Evolutionary conservation across 805 yeast species (phyloP).

Genomic region (Diddensiella santjacobensis): DNA sequence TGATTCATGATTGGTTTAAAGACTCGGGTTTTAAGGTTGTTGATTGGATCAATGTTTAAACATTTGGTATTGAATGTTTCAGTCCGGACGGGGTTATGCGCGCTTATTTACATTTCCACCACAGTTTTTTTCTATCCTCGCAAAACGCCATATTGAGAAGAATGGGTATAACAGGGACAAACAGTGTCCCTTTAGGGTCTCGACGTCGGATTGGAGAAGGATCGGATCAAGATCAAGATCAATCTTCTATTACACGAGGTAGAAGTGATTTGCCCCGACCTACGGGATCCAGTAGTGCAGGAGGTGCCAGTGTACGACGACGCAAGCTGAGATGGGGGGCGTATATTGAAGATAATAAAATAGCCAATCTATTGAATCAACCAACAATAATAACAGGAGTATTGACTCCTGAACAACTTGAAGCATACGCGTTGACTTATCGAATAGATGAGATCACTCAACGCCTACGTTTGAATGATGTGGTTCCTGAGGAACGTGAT

Average conservation of each 20-base stretch:
- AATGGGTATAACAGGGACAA: conserved; percentile 3
- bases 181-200: conserved; percentile 3
- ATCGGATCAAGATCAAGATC: not conserved
- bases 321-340: conserved; percentile 3
- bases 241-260: not conserved
- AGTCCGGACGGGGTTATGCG: too few relatives aligned
- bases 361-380: conserved; percentile 28
- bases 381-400: conserved; percentile 46
- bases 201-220: not conserved
- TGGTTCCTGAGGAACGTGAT: conserved; percentile 45
- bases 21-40: too few relatives aligned
- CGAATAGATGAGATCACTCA: conserved; percentile 78
- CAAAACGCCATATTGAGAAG: too few relatives aligned
- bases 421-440: conserved; percentile 58
- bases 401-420: conserved; percentile 73
- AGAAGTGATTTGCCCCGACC: not conserved
- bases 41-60: too few relatives aligned
- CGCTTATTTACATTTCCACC: too few relatives aligned
- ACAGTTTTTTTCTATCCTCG: too few relatives aligned
- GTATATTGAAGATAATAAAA: conserved; percentile 24
- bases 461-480: conserved; percentile 48
- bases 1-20: too few relatives aligned
- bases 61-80: too few relatives aligned
- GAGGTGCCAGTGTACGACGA: not conserved
- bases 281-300: not conserved